Base-by-base conservation (phyloP, 2,329 filamentous ascomycete species). In the Verticillium albo-atrum region DNA sequence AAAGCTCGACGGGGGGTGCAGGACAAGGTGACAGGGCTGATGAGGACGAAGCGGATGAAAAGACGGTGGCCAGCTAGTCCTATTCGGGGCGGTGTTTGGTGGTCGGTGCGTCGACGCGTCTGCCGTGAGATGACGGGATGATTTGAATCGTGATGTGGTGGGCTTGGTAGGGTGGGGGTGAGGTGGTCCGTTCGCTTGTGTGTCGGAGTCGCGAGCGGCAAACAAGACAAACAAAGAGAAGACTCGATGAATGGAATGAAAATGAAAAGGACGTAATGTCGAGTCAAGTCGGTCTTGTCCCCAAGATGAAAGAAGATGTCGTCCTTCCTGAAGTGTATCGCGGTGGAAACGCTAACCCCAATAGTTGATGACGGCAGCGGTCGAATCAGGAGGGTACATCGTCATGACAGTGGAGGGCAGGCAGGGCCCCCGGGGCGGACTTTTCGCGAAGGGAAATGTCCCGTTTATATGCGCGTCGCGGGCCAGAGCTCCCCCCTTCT, bases 391-490 rank as follows among this genome's bases (percentile, higher is more conserved):
- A 50, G 42, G 12, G 42, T 50, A 50, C 42, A 50, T 50, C 20
- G 20, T 50, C 42, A 23, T 50, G 42, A 50, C 20, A 23, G 42
- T 50, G 42, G 42, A 50, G 42, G 42, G 20, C 42, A 23, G 42
- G 42, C 42, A 50, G 42, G 42, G 42, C 20, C n/a, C 20, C 42
- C 42, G 20, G 42, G 42, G 42, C n/a, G 14, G 35, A 7, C 5
- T 20, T 55, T 57, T 59, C 50, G 47, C 42, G 42, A 50, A 50
- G 42, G 42, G 42, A 50, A 23, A 50, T 50, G 42, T 50, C 25
- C 67, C 75, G 77, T 80, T 80, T 80, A 80, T 80, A 79, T 80
- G 77, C 75, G 72, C 70, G 71, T 71, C 67, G 65, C 67, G 66
- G 64, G 67, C 62, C 58, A 60, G 58, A 61, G 62, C 61, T 63